Evolutionary conservation across 306 rosid genomes (phyloP).

Genomic region (Ormosia emarginata): DNA sequence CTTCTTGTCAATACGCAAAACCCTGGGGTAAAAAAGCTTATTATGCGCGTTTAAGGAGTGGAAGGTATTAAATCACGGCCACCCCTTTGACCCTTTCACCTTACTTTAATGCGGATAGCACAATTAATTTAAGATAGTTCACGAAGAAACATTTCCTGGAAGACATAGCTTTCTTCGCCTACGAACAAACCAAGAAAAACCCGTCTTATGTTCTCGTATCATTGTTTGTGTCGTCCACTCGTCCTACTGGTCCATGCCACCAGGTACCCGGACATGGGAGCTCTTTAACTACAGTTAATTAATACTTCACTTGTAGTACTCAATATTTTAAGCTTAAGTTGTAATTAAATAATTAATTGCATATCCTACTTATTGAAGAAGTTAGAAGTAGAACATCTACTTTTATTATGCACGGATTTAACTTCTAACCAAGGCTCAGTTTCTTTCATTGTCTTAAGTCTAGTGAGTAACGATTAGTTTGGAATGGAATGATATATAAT

Average conservation of each 20-base stretch:
- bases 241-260: conserved; percentile 30
- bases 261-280: conserved; percentile 30
- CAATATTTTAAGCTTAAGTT: not conserved
- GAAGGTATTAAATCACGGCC: not conserved
- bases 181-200: conserved; percentile 43
- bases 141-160: conserved; percentile 4
- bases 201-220: conserved; percentile 12
- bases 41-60: not conserved
- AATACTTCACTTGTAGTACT: conserved; percentile 3
- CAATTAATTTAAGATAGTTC: not conserved
- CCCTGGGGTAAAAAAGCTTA: not conserved
- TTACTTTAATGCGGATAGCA: not conserved
- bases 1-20: conserved; percentile 19
- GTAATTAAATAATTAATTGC: not conserved
- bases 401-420: not conserved
- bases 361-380: conserved; percentile 20
- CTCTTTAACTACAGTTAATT: not conserved
- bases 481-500: not conserved
- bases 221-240: conserved; percentile 43
- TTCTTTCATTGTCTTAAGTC: conserved; percentile 13
- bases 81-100: not conserved
- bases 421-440: not conserved
- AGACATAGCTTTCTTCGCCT: conserved; percentile 51
- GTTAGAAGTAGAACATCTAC: not conserved
- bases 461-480: conserved; percentile 38